These are phyloP conservation scores for Pelargonium myrrhifolium DNA, from an alignment of 441 rosid genomes.

Conservation along the genomic window DNA sequence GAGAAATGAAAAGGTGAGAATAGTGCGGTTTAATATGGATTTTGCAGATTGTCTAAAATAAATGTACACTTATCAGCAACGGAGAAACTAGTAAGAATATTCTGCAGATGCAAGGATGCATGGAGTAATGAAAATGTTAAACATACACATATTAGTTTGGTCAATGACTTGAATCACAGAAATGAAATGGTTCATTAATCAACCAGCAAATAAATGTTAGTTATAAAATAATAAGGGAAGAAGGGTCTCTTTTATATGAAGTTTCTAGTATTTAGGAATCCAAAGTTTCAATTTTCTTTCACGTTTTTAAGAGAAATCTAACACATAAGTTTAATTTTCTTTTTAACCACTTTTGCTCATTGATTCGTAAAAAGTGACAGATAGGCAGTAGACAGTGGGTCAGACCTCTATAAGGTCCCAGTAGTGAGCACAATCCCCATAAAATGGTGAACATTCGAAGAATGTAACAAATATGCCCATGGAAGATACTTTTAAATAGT, in stretches of 20 bases:
- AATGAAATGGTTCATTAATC: neutral
- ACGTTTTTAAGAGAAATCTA: neutral
- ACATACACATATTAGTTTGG: neutral
- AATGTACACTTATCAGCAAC: neutral
- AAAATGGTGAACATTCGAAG: neutral
- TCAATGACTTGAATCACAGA: neutral
- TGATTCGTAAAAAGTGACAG: neutral
- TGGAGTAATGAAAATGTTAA: neutral
- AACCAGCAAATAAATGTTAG: neutral
- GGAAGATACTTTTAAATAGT: neutral
- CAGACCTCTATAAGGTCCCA: neutral
- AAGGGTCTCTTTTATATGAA: neutral
- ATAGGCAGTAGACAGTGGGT: neutral
- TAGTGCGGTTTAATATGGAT: neutral
- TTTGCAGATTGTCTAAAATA: neutral
- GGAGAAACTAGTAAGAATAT: neutral
- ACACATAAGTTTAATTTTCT: neutral
- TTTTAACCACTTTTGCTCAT: neutral
- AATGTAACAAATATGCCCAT: neutral
- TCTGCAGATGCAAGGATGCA: constrained; percentile 1
- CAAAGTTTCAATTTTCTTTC: neutral
- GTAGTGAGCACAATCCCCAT: neutral
- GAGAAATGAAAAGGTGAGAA: neutral
- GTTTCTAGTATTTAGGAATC: neutral
- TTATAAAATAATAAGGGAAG: neutral